A percentile compares a stretch with the other conserved stretches of the same genome.
Conservation (phyloP, 192 early-diverging fungal genomes). For the Gonapodya prolifera region DNA sequence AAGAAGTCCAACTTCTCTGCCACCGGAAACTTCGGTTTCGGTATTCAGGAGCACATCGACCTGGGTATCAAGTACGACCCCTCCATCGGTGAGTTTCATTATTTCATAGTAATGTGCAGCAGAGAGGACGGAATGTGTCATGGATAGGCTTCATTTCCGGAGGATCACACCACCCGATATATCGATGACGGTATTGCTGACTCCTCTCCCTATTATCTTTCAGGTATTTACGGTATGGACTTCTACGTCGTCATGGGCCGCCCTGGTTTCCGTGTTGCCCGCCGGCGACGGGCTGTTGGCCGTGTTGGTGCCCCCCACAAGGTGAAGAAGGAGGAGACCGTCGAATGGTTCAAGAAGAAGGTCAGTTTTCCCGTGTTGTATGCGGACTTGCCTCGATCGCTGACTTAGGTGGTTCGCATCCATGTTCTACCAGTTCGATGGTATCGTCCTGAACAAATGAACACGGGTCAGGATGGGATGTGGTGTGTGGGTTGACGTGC, state of each 20-base stretch:
- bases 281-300: slow-evolving; percentile 74
- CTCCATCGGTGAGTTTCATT: slow-evolving; percentile 67
- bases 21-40: slow-evolving; percentile 99
- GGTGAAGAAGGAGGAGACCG: slow-evolving; percentile 91
- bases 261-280: slow-evolving; percentile 89
- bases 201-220: neutral
- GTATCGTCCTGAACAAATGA: slow-evolving; percentile 77
- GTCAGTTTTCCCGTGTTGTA: slow-evolving; percentile 6
- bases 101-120: no score
- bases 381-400: neutral
- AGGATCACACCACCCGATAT: no score
- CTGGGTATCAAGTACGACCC: slow-evolving; percentile 99
- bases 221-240: slow-evolving; percentile 71
- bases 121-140: no score
- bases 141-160: no score
- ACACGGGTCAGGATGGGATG: no score
- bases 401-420: slow-evolving; percentile 3
- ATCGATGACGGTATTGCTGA: no score
- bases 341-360: slow-evolving; percentile 97
- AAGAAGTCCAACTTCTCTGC: slow-evolving; percentile 87
- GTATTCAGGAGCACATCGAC: slow-evolving; percentile 99
- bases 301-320: slow-evolving; percentile 83
- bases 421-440: slow-evolving; percentile 54
- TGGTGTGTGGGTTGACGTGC: no score
- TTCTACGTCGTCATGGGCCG: slow-evolving; percentile 99